phyloP scores from a whole-genome alignment of 1,139 yeast species.

The Taiozyma onychis region DNA sequence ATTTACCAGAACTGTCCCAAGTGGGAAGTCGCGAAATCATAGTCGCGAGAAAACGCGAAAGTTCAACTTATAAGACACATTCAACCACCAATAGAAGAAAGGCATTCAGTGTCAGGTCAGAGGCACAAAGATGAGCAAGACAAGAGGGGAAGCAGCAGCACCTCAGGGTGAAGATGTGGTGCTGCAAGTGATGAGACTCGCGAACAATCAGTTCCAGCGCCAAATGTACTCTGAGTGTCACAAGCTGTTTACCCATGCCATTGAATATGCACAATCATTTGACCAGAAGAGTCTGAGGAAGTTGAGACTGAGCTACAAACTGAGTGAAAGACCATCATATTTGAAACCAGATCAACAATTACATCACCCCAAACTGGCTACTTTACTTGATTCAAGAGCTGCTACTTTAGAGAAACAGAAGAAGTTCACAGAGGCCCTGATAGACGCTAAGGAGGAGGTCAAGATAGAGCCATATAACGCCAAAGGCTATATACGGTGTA shows the following conservation, averaged over 20 bases:
- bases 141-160: neutral
- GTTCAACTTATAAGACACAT: neutral
- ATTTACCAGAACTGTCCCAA: neutral
- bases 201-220: constrained; percentile 13
- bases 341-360: constrained; percentile 6
- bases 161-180: constrained; percentile 2
- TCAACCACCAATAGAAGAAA: neutral
- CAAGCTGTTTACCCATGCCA: constrained; percentile 15
- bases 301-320: constrained; percentile 9
- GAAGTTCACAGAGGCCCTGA: constrained; percentile 35
- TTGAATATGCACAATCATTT: constrained; percentile 15
- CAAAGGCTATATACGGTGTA: constrained; percentile 53
- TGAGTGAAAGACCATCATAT: constrained; percentile 14
- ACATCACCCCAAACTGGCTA: constrained; percentile 28
- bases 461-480: constrained; percentile 48
- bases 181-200: constrained; percentile 12
- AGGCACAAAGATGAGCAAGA: neutral
- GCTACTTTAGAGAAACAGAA: constrained; percentile 53
- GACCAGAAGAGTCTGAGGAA: constrained; percentile 8
- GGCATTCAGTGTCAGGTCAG: neutral
- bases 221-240: constrained; percentile 1
- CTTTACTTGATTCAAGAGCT: constrained; percentile 41
- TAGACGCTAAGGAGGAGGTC: constrained; percentile 40
- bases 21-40: neutral
- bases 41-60: neutral